A percentile compares a stretch with the other conserved stretches of the same genome.
phyloP scores from a whole-genome alignment of 2,329 filamentous ascomycete genomes.

The Colletotrichum falcatum region DNA sequence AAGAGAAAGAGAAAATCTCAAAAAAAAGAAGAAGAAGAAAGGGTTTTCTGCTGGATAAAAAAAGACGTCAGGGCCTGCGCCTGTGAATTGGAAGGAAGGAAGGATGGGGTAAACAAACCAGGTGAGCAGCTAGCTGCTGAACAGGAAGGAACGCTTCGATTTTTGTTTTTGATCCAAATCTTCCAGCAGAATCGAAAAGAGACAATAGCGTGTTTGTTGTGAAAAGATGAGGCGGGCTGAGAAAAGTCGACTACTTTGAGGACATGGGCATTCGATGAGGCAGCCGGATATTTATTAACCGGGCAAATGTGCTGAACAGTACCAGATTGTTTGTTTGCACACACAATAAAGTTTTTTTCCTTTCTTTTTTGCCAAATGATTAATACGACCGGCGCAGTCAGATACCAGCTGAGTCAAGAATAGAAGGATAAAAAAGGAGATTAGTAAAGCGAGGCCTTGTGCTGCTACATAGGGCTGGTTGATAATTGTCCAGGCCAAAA shows the following conservation, averaged over 20 bases:
- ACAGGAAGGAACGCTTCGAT: slow-evolving; percentile 22
- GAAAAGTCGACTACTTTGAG: slow-evolving; percentile 4
- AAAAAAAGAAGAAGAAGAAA: neutral
- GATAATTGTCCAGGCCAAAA: slow-evolving; percentile 9
- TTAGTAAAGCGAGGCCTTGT: slow-evolving; percentile 13
- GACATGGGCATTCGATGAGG: neutral
- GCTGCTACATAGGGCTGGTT: slow-evolving; percentile 13
- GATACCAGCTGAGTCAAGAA: slow-evolving; percentile 41
- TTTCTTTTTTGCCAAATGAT: slow-evolving; percentile 26
- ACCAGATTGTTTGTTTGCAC: neutral
- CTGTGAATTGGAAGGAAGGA: slow-evolving; percentile 13
- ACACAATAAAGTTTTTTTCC: neutral
- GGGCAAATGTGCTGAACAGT: slow-evolving; percentile 4
- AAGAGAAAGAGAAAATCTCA: slow-evolving; percentile 5
- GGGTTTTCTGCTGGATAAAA: slow-evolving; percentile 8
- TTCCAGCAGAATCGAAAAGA: slow-evolving; percentile 36
- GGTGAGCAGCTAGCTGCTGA: slow-evolving; percentile 1
- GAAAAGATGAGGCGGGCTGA: neutral
- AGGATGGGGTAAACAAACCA: slow-evolving; percentile 23
- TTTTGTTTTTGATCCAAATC: slow-evolving; percentile 8
- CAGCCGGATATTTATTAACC: neutral
- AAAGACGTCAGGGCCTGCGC: slow-evolving; percentile 16
- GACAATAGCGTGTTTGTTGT: neutral
- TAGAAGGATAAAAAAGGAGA: slow-evolving; percentile 24
- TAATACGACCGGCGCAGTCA: slow-evolving; percentile 36